phyloP scores from a whole-genome alignment of 31 red algal species.

The Odonthalia washingtoniensis region DNA sequence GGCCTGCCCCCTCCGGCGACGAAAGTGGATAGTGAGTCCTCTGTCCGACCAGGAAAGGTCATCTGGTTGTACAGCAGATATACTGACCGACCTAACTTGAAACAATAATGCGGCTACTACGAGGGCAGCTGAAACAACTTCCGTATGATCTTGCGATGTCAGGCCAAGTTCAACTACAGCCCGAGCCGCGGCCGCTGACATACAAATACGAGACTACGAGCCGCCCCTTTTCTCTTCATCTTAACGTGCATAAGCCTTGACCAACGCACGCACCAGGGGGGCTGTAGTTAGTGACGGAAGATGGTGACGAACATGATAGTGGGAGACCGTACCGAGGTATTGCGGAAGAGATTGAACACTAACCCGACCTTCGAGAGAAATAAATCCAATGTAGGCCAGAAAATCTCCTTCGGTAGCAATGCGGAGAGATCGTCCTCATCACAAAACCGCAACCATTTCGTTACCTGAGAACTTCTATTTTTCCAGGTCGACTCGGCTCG shows the following conservation, averaged over 20 bases:
- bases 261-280: background rate
- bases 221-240: background rate
- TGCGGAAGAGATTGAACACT: background rate
- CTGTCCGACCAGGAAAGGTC: background rate
- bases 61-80: background rate
- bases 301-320: background rate
- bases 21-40: background rate
- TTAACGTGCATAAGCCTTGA: background rate
- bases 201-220: background rate
- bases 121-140: background rate
- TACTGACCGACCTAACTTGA: slow-evolving; percentile 34
- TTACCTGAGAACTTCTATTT: background rate
- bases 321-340: background rate
- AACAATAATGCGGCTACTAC: slow-evolving; percentile 27
- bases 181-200: background rate
- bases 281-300: background rate
- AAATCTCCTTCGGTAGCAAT: background rate
- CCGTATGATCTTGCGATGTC: background rate
- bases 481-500: background rate
- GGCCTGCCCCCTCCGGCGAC: slow-evolving; percentile 11
- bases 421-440: background rate
- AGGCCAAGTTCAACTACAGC: background rate
- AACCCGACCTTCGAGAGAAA: slow-evolving; percentile 19
- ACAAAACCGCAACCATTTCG: slow-evolving; percentile 41
- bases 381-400: slow-evolving; percentile 6